These are phyloP conservation scores for Schizosaccharomyces versatilis DNA, from an alignment of 1,139 yeast species.

Conservation along the genomic window DNA sequence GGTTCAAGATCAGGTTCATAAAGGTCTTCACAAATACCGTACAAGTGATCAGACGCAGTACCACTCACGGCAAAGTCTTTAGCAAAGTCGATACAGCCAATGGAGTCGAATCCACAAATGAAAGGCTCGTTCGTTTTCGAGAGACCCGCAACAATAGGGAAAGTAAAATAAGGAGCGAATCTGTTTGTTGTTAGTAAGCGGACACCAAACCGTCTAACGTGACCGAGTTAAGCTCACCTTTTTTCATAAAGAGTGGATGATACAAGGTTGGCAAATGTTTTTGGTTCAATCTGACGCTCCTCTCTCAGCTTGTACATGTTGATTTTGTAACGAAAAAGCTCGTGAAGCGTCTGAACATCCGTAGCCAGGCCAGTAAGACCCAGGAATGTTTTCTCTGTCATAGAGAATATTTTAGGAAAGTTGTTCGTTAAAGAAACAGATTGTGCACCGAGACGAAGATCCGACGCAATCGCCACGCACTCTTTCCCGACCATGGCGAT, in stretches of 20 bases:
- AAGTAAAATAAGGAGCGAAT: slow-evolving; percentile 92
- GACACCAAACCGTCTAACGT: not conserved
- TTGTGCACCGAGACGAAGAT: slow-evolving; percentile 80
- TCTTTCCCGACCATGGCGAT: slow-evolving; percentile 98
- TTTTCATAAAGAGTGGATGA: slow-evolving; percentile 74
- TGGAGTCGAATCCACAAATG: slow-evolving; percentile 84
- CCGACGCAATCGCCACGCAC: slow-evolving; percentile 94
- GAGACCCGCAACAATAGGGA: slow-evolving; percentile 92
- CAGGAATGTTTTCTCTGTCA: slow-evolving; percentile 61
- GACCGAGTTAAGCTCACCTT: slow-evolving; percentile 20
- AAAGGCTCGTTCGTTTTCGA: slow-evolving; percentile 66
- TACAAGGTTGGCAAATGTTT: slow-evolving; percentile 78
- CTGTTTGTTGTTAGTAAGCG: slow-evolving; percentile 4
- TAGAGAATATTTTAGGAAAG: slow-evolving; percentile 66
- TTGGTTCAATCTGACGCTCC: slow-evolving; percentile 80
- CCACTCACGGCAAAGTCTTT: slow-evolving; percentile 94
- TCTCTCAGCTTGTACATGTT: slow-evolving; percentile 79
- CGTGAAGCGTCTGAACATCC: slow-evolving; percentile 66
- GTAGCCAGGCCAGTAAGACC: slow-evolving; percentile 92
- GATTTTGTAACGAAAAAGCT: slow-evolving; percentile 61
- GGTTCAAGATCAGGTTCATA: slow-evolving; percentile 87
- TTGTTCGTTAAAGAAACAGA: slow-evolving; percentile 79
- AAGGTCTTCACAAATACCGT: slow-evolving; percentile 96
- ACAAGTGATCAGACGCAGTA: slow-evolving; percentile 84
- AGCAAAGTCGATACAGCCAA: slow-evolving; percentile 91